Base-by-base conservation (phyloP, 306 rosid genomes). In the Prunus campanulata region DNA sequence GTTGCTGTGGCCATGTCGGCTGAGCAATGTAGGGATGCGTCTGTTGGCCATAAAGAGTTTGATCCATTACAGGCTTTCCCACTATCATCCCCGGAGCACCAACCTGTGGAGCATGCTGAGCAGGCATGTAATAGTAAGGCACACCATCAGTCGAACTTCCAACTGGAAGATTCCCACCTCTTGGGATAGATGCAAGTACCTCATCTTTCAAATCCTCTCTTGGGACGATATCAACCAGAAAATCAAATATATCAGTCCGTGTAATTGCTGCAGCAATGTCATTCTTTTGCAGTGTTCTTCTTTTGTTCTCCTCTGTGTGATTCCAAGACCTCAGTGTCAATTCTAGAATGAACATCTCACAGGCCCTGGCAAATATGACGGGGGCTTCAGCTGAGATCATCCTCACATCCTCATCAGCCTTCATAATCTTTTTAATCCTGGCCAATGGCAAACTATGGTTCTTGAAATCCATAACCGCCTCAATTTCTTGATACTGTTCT, bases 401-500 rank as follows among this genome's bases (percentile, higher is more conserved):
- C 72, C 75, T 80, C 66, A 88, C 96, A 74, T 80, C 88, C 63
- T 83, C 88, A 52, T 88, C 88, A 3, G 84, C 83, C 68, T 90
- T 90, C 96, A 90, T 90, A 59, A 90, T 82, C 82, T 83, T 88
- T 87, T 83, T 90, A 55, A 90, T 88, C 88, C 96, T 74, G 19
- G 90, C 82, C 75, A 90, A 65, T 16, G 96, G 96, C 66, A 90
- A 62, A 57, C 81, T 68, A 0, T 83, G 87, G 75, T 51, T 81
- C 81, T 73, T 85, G 48, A 88, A 85, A 44, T 88, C 85, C 42
- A n/a, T 11, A 4, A 47, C 50, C 49, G 82, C 79, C 70, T 82
- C 85, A 16, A 86, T 82, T 66, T 90, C 91, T 18, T 83, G 72
- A 18, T 65, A 39, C 70, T 86, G 86, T 0, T 49, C 79, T 5